A percentile compares a stretch with the other conserved stretches of the same genome.
These are phyloP conservation scores for Phytophthora tubulina DNA, from an alignment of 352 stramenopile genomes.

Conservation along the genomic window DNA sequence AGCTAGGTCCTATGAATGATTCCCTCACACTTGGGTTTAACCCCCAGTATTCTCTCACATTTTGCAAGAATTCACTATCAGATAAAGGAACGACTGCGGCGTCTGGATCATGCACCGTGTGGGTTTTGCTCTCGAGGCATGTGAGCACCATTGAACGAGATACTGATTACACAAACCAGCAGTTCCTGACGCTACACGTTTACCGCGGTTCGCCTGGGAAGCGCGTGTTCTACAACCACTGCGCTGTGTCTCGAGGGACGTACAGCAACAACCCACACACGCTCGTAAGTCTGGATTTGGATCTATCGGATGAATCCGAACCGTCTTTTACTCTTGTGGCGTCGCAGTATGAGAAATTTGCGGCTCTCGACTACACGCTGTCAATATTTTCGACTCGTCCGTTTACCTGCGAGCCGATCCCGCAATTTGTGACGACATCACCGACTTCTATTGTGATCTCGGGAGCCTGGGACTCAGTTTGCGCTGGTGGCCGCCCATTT, in stretches of 20 bases:
- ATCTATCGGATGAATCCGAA: constrained; percentile 56
- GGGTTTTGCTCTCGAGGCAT: constrained; percentile 94
- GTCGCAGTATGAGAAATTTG: constrained; percentile 93
- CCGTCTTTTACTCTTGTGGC: constrained; percentile 91
- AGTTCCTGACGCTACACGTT: constrained; percentile 93
- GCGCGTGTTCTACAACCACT: constrained; percentile 88
- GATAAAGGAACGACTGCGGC: constrained; percentile 22
- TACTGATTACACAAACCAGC: constrained; percentile 55
- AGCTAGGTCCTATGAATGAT: constrained; percentile 89
- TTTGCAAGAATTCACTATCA: constrained; percentile 42
- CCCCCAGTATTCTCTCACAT: constrained; percentile 93
- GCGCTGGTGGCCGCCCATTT: constrained; percentile 71
- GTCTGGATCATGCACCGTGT: constrained; percentile 72
- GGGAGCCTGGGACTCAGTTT: constrained; percentile 52
- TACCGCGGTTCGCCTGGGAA: constrained; percentile 73
- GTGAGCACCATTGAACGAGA: constrained; percentile 85
- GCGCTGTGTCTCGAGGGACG: constrained; percentile 79
- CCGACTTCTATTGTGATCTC: constrained; percentile 54
- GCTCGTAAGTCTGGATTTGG: constrained; percentile 87
- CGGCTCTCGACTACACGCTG: constrained; percentile 90
- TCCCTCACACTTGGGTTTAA: constrained; percentile 94
- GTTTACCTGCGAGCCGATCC: constrained; percentile 69
- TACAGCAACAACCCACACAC: constrained; percentile 96
- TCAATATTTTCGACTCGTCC: constrained; percentile 86
- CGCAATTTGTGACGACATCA: constrained; percentile 50